Base-by-base conservation (phyloP, 257 asterid genomes). In the Nicotiana knightiana region DNA sequence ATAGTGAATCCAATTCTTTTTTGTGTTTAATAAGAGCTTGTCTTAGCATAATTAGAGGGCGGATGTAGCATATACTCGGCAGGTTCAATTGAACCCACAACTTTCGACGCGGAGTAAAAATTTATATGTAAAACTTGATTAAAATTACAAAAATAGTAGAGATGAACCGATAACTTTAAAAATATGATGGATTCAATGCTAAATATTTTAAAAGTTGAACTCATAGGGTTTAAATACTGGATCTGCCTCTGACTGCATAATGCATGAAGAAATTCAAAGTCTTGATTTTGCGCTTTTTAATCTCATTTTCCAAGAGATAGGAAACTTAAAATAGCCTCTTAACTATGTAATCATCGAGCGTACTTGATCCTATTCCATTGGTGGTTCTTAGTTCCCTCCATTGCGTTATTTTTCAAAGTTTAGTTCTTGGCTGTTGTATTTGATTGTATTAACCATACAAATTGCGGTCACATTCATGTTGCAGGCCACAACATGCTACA, bases 401-500 rank as follows among this genome's bases (percentile, higher is more conserved):
- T 13, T 21, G 79, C 61, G 61, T 24, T 71, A 13, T 12, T 71
- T 71, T 18, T 70, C 39, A 0, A 24, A 6, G 24, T 73, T 73
- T 1, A n/a, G 24, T 46, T 46, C 21, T 46, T 24, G 17, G 37
- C 3, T 73, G 0, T 73, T 73, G 43, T 73, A 48, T 73, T 57
- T 4, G 63, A 57, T 57, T 57, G 11, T 6, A 17, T 57, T 73
- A 48, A 48, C 79, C 62, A 7, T 48, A 26, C 24, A 73, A 73
- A 73, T 26, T 4, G 8, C 3, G 59, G 15, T 24, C 24, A 46
- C 7, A 13, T 71, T 76, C 85, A 26, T 67, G 57, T 86, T 84
- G 88, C 93, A 93, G 97, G 90, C 99, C 98, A 58, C 99, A 95
- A 84, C 98, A 95, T 88, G 98, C 94, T 46, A 90, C 99, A 12